Base-by-base conservation (phyloP, 2,329 filamentous ascomycete species). In the Ophiostoma australiae region DNA sequence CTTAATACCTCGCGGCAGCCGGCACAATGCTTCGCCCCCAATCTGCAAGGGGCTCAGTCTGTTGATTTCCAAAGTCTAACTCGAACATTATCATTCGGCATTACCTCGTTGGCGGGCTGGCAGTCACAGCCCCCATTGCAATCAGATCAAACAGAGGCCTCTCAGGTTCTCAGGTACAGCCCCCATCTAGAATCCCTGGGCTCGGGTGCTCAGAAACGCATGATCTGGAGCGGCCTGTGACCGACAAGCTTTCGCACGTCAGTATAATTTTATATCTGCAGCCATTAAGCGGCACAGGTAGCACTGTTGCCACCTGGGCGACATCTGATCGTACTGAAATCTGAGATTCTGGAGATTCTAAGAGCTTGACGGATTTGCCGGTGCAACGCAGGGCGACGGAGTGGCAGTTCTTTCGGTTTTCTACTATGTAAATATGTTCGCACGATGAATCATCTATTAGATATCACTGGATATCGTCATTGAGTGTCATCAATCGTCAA, bases 11-110 rank as follows among this genome's bases (percentile, higher is more conserved):
- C 44, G 17, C 20, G 17, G 44, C 17, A 48, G 23, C 15, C 52
- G 23, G 52, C 52, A 58, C 17, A 58, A n/a, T 58, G 52, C 52
- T 58, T 58, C 52, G 52, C 52, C 52, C 52, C 52, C 52, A 58
- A 58, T 7, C n/a, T 58, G 52, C 52, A 58, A 58, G 52, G 52
- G 52, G 23, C 5, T 58, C n/a, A 20, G 15, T 23, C 48, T n/a
- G n/a, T 11, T 23, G 20, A 23, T 23, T 55, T 15, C 20, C n/a
- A 55, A 23, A 15, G 2, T 44, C 41, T 17, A 5, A 44, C 13
- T 44, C 41, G 3, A 44, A 17, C 7, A 48, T 48, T n/a, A 2
- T 15, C 44, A 48, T 48, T 48, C 17, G 44, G 20, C 44, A 48
- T 20, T 39, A 8, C 17, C 20, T 44, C 15, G 41, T 44, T 44